Conservation (phyloP, 2,329 filamentous ascomycete species). For the Emergomyces orientalis region DNA sequence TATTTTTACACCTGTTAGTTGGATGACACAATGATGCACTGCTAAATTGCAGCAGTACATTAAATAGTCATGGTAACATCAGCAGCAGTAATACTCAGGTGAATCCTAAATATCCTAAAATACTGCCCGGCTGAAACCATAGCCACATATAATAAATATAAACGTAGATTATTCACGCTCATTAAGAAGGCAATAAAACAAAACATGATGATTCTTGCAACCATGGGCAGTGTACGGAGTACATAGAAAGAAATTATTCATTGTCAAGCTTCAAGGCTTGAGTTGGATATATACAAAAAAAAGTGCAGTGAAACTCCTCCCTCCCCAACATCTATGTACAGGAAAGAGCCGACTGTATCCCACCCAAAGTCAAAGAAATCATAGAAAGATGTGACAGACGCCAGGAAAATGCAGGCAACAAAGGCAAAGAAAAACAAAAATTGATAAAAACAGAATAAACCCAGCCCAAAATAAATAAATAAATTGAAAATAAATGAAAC, state of each 20-base stretch:
- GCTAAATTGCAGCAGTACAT: neutral
- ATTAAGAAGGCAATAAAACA: too few species aligned
- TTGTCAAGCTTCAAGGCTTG: neutral
- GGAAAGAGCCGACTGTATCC: neutral
- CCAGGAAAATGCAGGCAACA: neutral
- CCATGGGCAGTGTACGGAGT: neutral
- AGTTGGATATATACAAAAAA: neutral
- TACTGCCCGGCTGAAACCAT: neutral
- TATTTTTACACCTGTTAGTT: too few species aligned
- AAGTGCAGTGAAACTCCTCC: neutral
- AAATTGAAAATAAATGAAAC: constrained; percentile 10
- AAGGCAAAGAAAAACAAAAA: neutral
- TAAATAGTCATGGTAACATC: neutral
- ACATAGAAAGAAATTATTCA: neutral
- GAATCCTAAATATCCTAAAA: neutral
- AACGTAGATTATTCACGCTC: too few species aligned
- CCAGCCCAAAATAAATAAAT: constrained; percentile 14
- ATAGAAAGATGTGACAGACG: neutral
- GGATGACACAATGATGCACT: neutral
- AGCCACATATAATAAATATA: too few species aligned
- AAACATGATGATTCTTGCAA: neutral
- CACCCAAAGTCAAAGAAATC: neutral
- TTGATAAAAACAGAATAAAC: constrained; percentile 6
- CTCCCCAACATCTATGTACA: neutral
- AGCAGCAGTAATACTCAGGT: too few species aligned